Percentiles rank a stretch among this genome's conserved stretches.
phyloP scores from a whole-genome alignment of 305 asterid species.

The Ruellia speciosa region DNA sequence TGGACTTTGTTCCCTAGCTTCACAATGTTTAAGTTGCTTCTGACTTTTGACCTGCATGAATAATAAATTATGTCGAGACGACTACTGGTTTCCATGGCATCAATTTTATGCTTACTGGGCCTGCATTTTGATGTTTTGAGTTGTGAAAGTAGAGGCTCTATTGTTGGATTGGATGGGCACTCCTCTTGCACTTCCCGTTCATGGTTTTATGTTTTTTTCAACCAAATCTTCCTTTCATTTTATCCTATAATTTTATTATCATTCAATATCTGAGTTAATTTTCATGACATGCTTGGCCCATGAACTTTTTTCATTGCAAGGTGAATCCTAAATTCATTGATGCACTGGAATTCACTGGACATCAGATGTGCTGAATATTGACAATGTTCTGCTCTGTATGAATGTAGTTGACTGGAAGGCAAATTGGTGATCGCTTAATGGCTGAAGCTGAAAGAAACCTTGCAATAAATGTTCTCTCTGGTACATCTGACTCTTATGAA shows the following conservation, averaged over 20 bases:
- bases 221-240: too few species aligned
- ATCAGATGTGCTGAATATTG: conserved; percentile 18
- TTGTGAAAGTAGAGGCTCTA: too few species aligned
- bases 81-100: neutral
- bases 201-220: too few species aligned
- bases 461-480: conserved; percentile 86
- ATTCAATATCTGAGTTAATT: neutral
- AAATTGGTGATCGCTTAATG: conserved; percentile 86
- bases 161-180: too few species aligned
- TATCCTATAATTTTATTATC: too few species aligned
- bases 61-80: neutral
- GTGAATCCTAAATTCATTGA: conserved; percentile 5
- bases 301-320: conserved; percentile 2
- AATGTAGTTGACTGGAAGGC: conserved; percentile 87
- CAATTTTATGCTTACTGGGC: too few species aligned
- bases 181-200: too few species aligned
- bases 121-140: too few species aligned
- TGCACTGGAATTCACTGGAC: conserved; percentile 10
- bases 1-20: neutral
- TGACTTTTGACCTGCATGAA: neutral
- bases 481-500: conserved; percentile 87
- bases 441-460: conserved; percentile 98
- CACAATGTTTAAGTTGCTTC: neutral
- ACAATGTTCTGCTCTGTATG: conserved; percentile 17
- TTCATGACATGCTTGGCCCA: neutral